Percentiles rank a stretch among this genome's conserved stretches.
Conservation (phyloP, 306 rosid species). For the Fragaria iinumae region DNA sequence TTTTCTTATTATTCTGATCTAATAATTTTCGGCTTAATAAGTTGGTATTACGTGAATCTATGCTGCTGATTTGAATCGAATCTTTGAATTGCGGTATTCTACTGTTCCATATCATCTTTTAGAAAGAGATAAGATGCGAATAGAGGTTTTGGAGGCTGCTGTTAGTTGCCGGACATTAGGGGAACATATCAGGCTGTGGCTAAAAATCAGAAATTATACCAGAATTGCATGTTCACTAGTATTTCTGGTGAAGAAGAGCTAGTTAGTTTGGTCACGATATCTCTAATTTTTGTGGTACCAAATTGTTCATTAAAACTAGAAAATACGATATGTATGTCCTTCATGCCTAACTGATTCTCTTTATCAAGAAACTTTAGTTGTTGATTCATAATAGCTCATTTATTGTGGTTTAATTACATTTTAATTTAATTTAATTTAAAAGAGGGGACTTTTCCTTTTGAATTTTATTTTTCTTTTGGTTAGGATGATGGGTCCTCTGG, state of each 20-base stretch:
- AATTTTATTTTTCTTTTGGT: neutral
- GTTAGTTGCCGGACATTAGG: neutral
- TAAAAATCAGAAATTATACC: neutral
- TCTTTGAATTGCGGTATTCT: neutral
- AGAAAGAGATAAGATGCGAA: neutral
- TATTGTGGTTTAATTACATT: neutral
- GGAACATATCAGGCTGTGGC: neutral
- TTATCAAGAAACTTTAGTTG: neutral
- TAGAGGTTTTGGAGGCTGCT: neutral
- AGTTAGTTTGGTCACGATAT: neutral
- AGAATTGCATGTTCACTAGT: neutral
- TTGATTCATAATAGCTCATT: slow-evolving; percentile 13
- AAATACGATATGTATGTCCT: neutral
- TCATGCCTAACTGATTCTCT: neutral
- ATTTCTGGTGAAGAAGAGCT: neutral
- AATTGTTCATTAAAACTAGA: neutral
- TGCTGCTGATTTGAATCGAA: neutral
- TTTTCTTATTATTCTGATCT: neutral
- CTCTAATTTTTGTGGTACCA: neutral
- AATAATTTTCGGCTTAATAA: neutral
- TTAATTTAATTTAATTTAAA: neutral
- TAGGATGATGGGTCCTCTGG: neutral
- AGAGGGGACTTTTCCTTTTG: neutral
- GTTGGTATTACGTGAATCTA: neutral
- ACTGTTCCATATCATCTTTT: neutral